phyloP scores from a whole-genome alignment of 1,139 yeast genomes.

The Blastobotrys niveus region DNA sequence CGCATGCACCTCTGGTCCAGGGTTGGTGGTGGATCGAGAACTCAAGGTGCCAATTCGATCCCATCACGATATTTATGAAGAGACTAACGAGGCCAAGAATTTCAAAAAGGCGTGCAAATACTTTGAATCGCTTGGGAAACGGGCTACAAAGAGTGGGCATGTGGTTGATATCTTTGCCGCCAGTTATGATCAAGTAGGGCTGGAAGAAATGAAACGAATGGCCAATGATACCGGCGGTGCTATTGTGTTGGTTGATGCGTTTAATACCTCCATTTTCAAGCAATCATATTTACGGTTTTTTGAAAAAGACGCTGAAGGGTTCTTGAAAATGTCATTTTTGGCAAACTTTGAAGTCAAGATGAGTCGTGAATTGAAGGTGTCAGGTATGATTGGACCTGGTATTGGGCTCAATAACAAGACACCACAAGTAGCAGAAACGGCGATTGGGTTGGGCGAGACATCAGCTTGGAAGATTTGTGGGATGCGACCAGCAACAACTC shows the following conservation, averaged over 20 bases:
- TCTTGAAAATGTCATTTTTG: conserved; percentile 67
- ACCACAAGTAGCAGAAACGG: conserved; percentile 80
- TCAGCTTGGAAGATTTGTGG: conserved; percentile 81
- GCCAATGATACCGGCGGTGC: conserved; percentile 87
- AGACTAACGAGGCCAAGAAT: conserved; percentile 57
- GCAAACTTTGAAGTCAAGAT: conserved; percentile 71
- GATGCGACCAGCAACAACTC: conserved; percentile 78
- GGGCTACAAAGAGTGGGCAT: conserved; percentile 67
- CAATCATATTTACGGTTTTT: conserved; percentile 82
- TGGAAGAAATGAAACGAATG: conserved; percentile 84
- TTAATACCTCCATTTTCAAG: conserved; percentile 88
- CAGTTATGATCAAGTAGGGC: conserved; percentile 93
- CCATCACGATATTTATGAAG: conserved; percentile 83
- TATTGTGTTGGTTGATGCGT: conserved; percentile 80
- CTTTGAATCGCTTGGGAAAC: conserved; percentile 68
- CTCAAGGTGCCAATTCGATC: conserved; percentile 91
- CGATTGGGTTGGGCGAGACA: conserved; percentile 89
- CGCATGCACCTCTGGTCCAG: conserved; percentile 86
- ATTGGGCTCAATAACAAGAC: conserved; percentile 38
- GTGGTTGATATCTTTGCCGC: conserved; percentile 89
- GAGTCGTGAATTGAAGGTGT: conserved; percentile 75
- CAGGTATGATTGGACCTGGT: conserved; percentile 89
- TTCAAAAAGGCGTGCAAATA: conserved; percentile 79
- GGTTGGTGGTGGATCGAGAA: conserved; percentile 77
- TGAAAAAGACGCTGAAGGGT: conserved; percentile 76